Evolutionary conservation across 2,329 filamentous ascomycete species (phyloP).

Genomic region (Neonectria magnoliae): DNA sequence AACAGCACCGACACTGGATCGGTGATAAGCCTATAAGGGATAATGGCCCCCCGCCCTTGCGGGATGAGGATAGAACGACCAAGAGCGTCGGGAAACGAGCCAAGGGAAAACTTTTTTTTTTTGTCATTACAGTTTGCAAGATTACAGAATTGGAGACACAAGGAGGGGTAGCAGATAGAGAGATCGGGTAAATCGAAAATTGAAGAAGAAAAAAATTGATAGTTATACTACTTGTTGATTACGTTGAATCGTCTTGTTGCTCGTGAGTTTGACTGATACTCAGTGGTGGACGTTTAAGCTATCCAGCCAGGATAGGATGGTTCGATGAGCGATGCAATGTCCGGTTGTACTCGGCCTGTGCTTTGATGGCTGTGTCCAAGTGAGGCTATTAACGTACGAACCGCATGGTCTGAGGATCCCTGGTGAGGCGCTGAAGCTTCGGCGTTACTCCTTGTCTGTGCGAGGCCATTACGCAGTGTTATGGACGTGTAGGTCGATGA

Average conservation of each 20-base stretch:
- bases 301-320: neutral
- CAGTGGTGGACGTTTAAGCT: neutral
- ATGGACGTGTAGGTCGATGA: neutral
- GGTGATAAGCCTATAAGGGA: constrained; percentile 29
- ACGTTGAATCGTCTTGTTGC: neutral
- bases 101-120: constrained; percentile 18
- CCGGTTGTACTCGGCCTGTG: constrained; percentile 5
- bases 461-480: neutral
- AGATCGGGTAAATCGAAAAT: neutral
- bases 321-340: neutral
- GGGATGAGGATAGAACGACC: constrained; percentile 27
- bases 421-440: neutral
- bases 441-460: neutral
- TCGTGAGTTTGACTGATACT: neutral
- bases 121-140: constrained; percentile 29
- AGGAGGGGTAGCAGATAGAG: constrained; percentile 42
- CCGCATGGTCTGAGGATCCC: constrained; percentile 8
- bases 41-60: constrained; percentile 19
- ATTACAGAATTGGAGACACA: constrained; percentile 36
- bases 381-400: constrained; percentile 2
- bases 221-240: neutral
- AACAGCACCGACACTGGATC: constrained; percentile 21
- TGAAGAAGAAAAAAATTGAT: neutral
- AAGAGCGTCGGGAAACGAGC: constrained; percentile 29
- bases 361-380: neutral